Base-by-base conservation (phyloP, 2,329 filamentous ascomycete genomes). In the Alternaria panax region DNA sequence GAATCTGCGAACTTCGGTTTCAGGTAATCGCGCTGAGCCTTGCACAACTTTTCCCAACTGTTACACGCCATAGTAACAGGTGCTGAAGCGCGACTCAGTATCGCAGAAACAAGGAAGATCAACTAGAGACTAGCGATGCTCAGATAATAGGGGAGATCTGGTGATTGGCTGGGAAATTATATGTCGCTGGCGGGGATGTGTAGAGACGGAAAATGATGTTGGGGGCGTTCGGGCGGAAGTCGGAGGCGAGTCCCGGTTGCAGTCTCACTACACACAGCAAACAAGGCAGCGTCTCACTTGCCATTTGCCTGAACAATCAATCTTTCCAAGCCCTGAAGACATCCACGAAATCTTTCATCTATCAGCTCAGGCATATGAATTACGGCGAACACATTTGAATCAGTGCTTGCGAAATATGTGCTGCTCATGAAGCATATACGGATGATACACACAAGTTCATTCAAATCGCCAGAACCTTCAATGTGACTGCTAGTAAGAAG, bases 1-100 rank as follows among this genome's bases (percentile, higher is more conserved):
- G 68, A 65, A 20, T 73, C 62, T 42, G 75, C 77, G 51, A 72
- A 71, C 64, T 77, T 78, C 36, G 74, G 66, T 60, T 73, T 77
- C 14, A 73, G 67, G 48, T 72, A 72, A 41, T 76, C 73, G 32
- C 69, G 70, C 60, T 70, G 69, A 30, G 72, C 68, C 51, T 72
- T 77, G 11, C 58, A 51, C 28, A 77, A 64, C 56, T 72, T 77
- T 16, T 78, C 75, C 71, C 72, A 77, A 51, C 40, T 67, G 59
- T 77, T 75, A 52, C 70, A 69, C 34, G 75, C 72, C 75, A 78
- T 78, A 38, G 27, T 51, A 50, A 53, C 51, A 42, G 47, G 28
- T 34, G 43, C 38, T 32, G 20, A 16, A 46, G 36, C 27, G 41
- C 11, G 27, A 46, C 22, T 14, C 12, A 45, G 24, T 43, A 28